Evolutionary conservation across 352 stramenopile genomes (phyloP), one percentile per base, ranked within the genome.

Genomic region (Globisporangium carolinianum): DNA sequence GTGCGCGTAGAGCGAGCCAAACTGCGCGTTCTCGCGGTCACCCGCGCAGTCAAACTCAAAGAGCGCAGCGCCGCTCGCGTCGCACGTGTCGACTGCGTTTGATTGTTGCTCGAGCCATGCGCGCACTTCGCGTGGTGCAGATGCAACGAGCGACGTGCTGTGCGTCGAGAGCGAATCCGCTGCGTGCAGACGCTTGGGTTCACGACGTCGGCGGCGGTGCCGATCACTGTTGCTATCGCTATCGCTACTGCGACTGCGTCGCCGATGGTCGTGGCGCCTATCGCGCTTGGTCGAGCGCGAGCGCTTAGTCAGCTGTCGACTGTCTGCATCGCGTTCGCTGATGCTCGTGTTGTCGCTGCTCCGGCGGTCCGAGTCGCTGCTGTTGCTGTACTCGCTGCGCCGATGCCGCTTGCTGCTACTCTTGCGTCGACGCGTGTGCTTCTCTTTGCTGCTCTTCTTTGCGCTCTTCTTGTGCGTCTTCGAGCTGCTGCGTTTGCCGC

Each of bases 21-120:
- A 95, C 39, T 90, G 70, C 0, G 47, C 46, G 52, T 95, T 95
- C 2, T 93, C 75, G 11, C 59, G 62, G 63, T 95, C 85, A 15
- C 83, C 81, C 0, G 60, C 62, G 43, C 71, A 67, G 51, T 95
- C 85, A 37, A 84, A 75, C 48, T 89, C 75, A 52, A 86, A 92
- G 6, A 90, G 53, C 37, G 73, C 78, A 10, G 50, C 5, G 43
- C 77, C 67, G 35, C 12, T 55, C 5, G 37, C 32, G 38, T 56
- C 52, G 4, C 45, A 10, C 3, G 14, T n/a, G 17, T 56, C 39
- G 0, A 17, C 6, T 37, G 17, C 39, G 0, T 32, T 32, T 32
- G 24, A 32, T 32, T 17, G 43, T 36, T 64, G 51, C 18, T 53
- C 17, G 52, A 65, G 54, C 59, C 59, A 60, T 9, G 47, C 53